Evolutionary conservation across 257 asterid species (phyloP), one percentile per base, ranked within the genome.

Genomic region (Voacanga thouarsii): DNA sequence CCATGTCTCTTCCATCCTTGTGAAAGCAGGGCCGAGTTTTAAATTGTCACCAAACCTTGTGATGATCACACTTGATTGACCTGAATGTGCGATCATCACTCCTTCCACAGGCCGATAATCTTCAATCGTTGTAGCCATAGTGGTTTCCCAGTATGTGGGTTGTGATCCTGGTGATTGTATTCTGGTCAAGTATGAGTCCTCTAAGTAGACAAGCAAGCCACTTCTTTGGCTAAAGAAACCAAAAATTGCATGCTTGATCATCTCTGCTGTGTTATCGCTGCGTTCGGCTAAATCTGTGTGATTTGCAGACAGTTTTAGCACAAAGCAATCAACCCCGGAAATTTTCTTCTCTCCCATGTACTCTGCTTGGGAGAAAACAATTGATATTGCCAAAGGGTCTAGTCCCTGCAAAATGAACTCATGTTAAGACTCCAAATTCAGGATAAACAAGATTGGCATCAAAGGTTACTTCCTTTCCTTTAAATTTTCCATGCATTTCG

Each of bases 211-310:
- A 4, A 93, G 89, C 64, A 93, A 67, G 28, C 97, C 96, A 69
- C 89, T 91, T 80, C 89, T 84, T 79, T 91, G 98, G 90, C 93
- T 90, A 78, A 93, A 93, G 90, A 90, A 91, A 50, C 96, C 97
- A 8, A 90, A 81, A 41, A 88, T 73, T 18, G 87, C 86, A 78
- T 93, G 97, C 78, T 93, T 91, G 87, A 93, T 91, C 89, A 90
- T 93, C 88, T 93, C 98, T 6, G 96, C 96, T 6, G 93, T 86
- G 86, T 78, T 87, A 86, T 91, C 94, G 64, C 97, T 88, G 30
- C 97, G 81, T 78, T 91, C 97, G 7, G 87, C 86, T 4, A 93
- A 89, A 75, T 93, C 96, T 1, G 81, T 72, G 10, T 83, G 84
- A 80, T 86, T 88, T 5, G 97, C 89, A 0, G 93, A 93, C 53